Conservation (phyloP, 2,329 filamentous ascomycete species). For the Rhexocercosporidium sp. region DNA sequence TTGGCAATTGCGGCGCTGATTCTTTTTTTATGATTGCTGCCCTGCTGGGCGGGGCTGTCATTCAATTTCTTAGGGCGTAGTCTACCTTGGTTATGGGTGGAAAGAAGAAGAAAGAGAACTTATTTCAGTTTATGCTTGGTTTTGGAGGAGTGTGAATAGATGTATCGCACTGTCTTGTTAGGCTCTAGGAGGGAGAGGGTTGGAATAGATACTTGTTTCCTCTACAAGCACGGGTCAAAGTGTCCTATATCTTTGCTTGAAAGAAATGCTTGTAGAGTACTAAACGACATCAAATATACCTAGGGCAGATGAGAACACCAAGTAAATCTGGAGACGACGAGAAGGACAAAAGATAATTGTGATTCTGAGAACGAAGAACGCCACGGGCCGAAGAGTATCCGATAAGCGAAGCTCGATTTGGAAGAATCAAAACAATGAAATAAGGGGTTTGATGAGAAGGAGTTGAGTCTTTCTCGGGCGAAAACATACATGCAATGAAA, state of each 20-base stretch:
- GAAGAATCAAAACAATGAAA: background rate
- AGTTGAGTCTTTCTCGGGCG: too few species aligned
- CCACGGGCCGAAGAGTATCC: background rate
- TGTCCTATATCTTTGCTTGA: too few species aligned
- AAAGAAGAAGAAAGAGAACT: background rate
- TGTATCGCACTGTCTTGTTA: background rate
- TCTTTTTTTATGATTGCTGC: slow-evolving; percentile 28
- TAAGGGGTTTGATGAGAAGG: too few species aligned
- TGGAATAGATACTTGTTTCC: background rate
- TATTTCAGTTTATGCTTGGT: background rate
- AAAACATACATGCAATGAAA: too few species aligned
- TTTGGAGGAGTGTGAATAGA: background rate
- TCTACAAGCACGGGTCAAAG: background rate
- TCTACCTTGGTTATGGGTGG: too few species aligned
- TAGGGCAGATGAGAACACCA: too few species aligned
- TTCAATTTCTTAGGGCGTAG: slow-evolving; percentile 26
- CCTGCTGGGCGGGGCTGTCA: slow-evolving; percentile 14
- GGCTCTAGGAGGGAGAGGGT: background rate
- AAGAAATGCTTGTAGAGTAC: too few species aligned
- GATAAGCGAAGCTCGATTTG: background rate
- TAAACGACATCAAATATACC: too few species aligned
- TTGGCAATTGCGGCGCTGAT: slow-evolving; percentile 22
- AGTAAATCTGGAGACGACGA: too few species aligned
- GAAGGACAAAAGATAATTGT: too few species aligned
- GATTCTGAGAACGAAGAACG: background rate